Base-by-base conservation (phyloP, 805 yeast species). In the Yarrowia alimentaria region DNA sequence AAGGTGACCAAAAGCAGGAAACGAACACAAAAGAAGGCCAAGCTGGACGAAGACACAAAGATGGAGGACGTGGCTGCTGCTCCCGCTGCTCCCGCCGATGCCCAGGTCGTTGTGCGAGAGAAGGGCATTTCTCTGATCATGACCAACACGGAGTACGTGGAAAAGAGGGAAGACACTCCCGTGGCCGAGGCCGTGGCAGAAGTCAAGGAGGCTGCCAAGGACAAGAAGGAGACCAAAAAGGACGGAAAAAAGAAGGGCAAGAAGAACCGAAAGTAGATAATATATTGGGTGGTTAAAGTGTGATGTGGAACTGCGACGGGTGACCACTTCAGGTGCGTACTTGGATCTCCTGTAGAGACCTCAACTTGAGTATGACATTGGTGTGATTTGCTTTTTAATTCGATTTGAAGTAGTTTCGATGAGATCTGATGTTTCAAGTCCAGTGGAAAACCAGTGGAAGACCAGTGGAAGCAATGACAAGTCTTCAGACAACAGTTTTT, bases 141-240 rank as follows among this genome's bases (percentile, higher is more conserved):
- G 50, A 43, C 30, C 50, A 43, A 43, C 50, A 30, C 50, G 30
- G 50, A 43, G 50, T 31, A 30, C 30, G 37, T 43, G 2, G 50
- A 43, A 37, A 31, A 43, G n/a, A n/a, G n/a, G 33, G 47, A 40
- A 11, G 47, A 40, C 30, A 40, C 47, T 7, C 47, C 47, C 19
- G 47, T 13, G 8, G 30, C 33, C 14, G 47, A 40, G 26, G 13
- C 25, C 12, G 13, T 16, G 17, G 30, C 29, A 37, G 50, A 43
- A 32, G 49, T 21, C 5, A 17, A 13, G 35, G 29, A 21, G 37
- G 50, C 6, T 7, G 11, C 6, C 14, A 29, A 29, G 17, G 32
- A 12, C 6, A 14, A 30, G 14, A 31, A 30, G 35, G 31, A 30
- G 28, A 28, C 20, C 13, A 30, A 43, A 30, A 30, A 43, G 50